Base-by-base conservation (phyloP, 805 yeast species). In the Candida pseudofarinosa region DNA sequence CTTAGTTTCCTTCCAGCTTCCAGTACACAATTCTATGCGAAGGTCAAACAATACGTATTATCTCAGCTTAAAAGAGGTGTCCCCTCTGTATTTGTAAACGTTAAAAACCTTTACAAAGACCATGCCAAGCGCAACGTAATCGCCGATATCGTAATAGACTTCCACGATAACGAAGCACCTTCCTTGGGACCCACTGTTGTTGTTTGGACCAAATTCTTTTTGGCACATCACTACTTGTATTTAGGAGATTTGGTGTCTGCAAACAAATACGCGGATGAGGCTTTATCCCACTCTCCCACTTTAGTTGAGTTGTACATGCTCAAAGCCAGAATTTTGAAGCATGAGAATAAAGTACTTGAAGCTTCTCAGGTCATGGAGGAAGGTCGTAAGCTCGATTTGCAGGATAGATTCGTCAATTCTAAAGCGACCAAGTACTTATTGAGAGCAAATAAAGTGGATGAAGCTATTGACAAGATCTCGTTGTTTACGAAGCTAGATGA, bases 341-440 rank as follows among this genome's bases (percentile, higher is more conserved):
- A 86, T 50, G 60, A 71, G 35, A 88, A 88, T n/a, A 71, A 81
- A 44, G 54, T 77, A 19, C 55, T 49, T 1, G 75, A 72, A 19
- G 97, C 97, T 12, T 78, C 85, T 16, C 75, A 73, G 13, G 58
- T 73, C 19, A 79, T 89, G 76, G 77, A 82, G 45, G 74, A 72
- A 42, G 97, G 91, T 13, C 76, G 97, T 52, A 60, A 70, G 41
- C 63, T 85, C 43, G 97, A 93, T 59, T 73, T 85, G 44, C 96
- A 88, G 61, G 99, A 93, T 63, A 73, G 99, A 50, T 91, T 87
- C 59, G 79, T 93, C 56, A 93, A 93, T 62, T 79, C 96, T 42
- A 89, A 88, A 56, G 74, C 96, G 4, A 85, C 86, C 37, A 88
- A 88, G 59, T 93, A 93, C 57, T 79, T 77, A 40, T 62, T 91